Percentiles rank a stretch among this genome's conserved stretches.
Conservation (phyloP, 2,329 filamentous ascomycete species). For the Fusarium fujikuroi region DNA sequence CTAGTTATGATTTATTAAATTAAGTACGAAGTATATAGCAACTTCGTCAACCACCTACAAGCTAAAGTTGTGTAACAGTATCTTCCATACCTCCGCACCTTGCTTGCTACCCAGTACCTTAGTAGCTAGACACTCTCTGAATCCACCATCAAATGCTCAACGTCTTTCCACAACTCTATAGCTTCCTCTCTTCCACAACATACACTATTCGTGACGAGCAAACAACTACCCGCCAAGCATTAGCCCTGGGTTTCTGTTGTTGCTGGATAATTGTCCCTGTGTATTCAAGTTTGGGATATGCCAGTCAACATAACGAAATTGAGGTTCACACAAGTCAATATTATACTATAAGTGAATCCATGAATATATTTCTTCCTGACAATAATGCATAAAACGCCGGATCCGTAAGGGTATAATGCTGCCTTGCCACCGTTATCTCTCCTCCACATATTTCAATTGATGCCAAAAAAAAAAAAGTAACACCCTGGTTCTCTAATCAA, state of each 20-base stretch:
- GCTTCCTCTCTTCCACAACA: neutral
- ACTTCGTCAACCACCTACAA: neutral
- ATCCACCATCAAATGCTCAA: neutral
- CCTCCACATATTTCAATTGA: neutral
- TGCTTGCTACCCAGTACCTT: neutral
- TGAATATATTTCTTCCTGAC: neutral
- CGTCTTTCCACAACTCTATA: neutral
- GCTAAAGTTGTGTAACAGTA: neutral
- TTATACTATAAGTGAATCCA: neutral
- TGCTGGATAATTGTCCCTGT: neutral
- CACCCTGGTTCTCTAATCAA: neutral
- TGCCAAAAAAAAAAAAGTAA: conserved; percentile 9
- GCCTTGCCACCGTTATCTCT: conserved; percentile 3
- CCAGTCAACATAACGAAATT: neutral
- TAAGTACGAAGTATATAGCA: neutral
- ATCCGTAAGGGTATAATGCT: conserved; percentile 33
- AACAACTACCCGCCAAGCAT: neutral
- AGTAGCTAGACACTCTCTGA: neutral
- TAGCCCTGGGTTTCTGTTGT: neutral
- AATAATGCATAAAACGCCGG: conserved; percentile 19
- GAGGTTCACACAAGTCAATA: neutral
- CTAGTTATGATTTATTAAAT: neutral
- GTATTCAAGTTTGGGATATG: neutral
- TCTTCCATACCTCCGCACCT: neutral
- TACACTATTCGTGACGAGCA: neutral